Evolutionary conservation across 179 eudicot genomes (phyloP).

Genomic region (Camellia oleifera): DNA sequence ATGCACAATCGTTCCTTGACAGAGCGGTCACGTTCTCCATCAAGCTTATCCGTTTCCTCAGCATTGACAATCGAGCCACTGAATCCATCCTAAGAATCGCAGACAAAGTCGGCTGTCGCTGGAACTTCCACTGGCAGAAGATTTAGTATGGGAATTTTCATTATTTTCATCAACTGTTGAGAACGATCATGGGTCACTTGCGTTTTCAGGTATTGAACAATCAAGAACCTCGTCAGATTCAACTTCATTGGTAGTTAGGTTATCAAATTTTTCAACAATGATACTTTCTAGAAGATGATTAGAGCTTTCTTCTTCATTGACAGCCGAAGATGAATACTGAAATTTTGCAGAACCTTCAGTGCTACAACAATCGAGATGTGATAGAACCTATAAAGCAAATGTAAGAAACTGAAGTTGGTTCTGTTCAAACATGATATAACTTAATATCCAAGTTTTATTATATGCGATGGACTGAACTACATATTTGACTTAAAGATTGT

Average conservation of each 20-base stretch:
- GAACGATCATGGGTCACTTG: neutral
- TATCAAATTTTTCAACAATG: constrained; percentile 13
- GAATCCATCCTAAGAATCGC: constrained; percentile 57
- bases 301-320: constrained; percentile 20
- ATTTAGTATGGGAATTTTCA: constrained; percentile 11
- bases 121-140: neutral
- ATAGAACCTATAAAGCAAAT: constrained; percentile 43
- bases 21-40: constrained; percentile 39
- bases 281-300: constrained; percentile 17
- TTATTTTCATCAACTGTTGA: neutral
- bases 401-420: neutral
- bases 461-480: neutral
- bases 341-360: constrained; percentile 21
- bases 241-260: constrained; percentile 2
- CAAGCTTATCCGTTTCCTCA: constrained; percentile 52
- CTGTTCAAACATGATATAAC: neutral
- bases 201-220: constrained; percentile 1
- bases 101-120: constrained; percentile 48
- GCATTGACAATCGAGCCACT: constrained; percentile 50
- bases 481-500: neutral
- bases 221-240: constrained; percentile 9
- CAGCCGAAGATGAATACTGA: neutral
- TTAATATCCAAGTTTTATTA: neutral
- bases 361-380: constrained; percentile 34
- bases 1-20: constrained; percentile 50